Evolutionary conservation across 2,329 filamentous ascomycete genomes (phyloP).

Genomic region (Cladophialophora bantiana): DNA sequence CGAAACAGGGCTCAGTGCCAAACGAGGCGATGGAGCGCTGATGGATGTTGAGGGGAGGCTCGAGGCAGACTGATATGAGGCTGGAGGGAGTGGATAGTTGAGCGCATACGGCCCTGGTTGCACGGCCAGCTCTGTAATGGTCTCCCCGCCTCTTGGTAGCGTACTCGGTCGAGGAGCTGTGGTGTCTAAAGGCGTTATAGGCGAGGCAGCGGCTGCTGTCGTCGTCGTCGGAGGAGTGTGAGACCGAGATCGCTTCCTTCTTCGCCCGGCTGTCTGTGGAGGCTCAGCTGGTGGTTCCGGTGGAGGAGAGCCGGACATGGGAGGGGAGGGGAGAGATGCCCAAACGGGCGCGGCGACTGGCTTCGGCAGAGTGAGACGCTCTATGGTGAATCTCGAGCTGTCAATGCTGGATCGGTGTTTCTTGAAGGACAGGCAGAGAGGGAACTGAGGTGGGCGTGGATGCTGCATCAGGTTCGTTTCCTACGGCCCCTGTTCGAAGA

Average conservation of each 20-base stretch:
- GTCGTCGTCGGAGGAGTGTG: conserved; percentile 42
- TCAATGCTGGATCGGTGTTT: conserved; percentile 42
- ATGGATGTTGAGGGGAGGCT: conserved; percentile 32
- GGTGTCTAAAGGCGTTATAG: conserved; percentile 27
- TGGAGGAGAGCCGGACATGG: conserved; percentile 54
- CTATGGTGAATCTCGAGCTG: conserved; percentile 41
- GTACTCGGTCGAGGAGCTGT: conserved; percentile 33
- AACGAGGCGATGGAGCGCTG: conserved; percentile 22
- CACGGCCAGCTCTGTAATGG: conserved; percentile 19
- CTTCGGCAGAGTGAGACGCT: conserved; percentile 41
- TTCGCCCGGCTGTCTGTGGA: conserved; percentile 46
- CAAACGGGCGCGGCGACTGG: conserved; percentile 44
- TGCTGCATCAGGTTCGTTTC: conserved; percentile 38
- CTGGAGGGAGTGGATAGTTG: conserved; percentile 29
- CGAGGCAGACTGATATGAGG: conserved; percentile 29
- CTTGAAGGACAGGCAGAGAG: conserved; percentile 39
- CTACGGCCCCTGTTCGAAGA: conserved; percentile 1
- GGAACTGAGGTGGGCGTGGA: conserved; percentile 36
- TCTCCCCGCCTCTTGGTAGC: conserved; percentile 33
- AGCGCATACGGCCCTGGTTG: conserved; percentile 29
- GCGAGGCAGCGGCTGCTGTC: conserved; percentile 33
- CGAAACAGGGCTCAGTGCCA: conserved; percentile 39
- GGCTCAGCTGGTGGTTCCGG: conserved; percentile 48
- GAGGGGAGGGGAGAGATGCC: conserved; percentile 50
- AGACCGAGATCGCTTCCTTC: conserved; percentile 45